A percentile compares a stretch with the other conserved stretches of the same genome.
Evolutionary conservation across 31 red algal genomes (phyloP).

Genomic region (Bonnemaisonia californica): DNA sequence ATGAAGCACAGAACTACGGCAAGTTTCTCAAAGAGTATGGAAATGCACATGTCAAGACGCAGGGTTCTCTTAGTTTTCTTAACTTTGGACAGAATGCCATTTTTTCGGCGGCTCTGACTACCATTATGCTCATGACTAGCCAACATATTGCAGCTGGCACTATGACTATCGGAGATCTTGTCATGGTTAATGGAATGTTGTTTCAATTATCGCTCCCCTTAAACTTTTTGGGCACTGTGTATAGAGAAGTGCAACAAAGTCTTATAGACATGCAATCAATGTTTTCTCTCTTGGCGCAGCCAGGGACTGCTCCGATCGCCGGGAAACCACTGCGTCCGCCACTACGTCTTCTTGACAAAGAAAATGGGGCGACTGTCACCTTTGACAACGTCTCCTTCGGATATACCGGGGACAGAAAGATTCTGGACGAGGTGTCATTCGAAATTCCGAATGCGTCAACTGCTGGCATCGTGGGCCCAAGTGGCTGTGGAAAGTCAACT

Average conservation of each 20-base stretch:
- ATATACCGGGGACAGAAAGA: conserved; percentile 55
- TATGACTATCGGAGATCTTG: conserved; percentile 96
- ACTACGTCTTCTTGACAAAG: conserved; percentile 38
- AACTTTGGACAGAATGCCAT: conserved; percentile 99
- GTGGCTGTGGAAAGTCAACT: conserved; percentile 96
- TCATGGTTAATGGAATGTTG: conserved; percentile 96
- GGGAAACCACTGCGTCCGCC: conserved; percentile 18
- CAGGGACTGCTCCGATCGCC: conserved; percentile 1
- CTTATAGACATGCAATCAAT: conserved; percentile 96
- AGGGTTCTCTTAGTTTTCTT: conserved; percentile 81
- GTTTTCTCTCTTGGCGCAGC: conserved; percentile 82
- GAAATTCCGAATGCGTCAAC: conserved; percentile 77
- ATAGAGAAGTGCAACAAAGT: conserved; percentile 95
- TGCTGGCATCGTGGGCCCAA: conserved; percentile 88
- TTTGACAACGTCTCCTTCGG: conserved; percentile 89
- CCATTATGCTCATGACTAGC: conserved; percentile 96
- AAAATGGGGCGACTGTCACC: conserved; percentile 50
- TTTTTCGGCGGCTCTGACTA: conserved; percentile 84
- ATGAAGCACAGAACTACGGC: conserved; percentile 85
- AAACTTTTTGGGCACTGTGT: conserved; percentile 98
- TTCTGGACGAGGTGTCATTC: conserved; percentile 88
- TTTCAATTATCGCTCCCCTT: conserved; percentile 95
- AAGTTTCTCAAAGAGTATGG: conserved; percentile 77
- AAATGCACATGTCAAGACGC: conserved; percentile 89
- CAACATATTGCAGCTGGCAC: conserved; percentile 62